These are phyloP conservation scores for Carallia pectinifolia DNA, from an alignment of 345 rosid genomes.

Conservation along the genomic window DNA sequence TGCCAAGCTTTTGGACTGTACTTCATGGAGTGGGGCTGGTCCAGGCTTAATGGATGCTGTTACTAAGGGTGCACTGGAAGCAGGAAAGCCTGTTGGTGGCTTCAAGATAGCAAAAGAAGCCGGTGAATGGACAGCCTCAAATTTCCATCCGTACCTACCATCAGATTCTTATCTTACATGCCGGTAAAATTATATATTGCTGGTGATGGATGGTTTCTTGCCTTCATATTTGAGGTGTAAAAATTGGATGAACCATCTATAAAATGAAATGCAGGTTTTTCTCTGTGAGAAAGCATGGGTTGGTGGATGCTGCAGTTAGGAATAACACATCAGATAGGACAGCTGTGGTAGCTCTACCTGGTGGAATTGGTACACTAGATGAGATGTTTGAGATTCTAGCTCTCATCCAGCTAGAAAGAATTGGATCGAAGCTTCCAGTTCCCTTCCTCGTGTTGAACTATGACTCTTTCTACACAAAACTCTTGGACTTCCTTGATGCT, in stretches of 20 bases:
- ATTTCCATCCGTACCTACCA: conserved; percentile 78
- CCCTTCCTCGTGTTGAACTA: conserved; percentile 90
- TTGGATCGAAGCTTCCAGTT: conserved; percentile 71
- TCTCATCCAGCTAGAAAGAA: conserved; percentile 75
- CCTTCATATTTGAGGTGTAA: not conserved
- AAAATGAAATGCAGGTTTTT: conserved; percentile 56
- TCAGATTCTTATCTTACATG: conserved; percentile 73
- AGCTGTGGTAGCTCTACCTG: conserved; percentile 80
- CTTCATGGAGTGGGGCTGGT: conserved; percentile 97
- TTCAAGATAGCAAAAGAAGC: conserved; percentile 86
- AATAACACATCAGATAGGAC: conserved; percentile 54
- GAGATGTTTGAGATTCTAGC: conserved; percentile 85
- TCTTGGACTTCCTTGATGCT: conserved; percentile 67
- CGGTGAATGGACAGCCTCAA: conserved; percentile 87
- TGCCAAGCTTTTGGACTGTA: conserved; percentile 75
- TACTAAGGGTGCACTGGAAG: conserved; percentile 76
- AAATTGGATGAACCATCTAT: conserved; percentile 1
- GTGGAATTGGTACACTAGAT: conserved; percentile 90
- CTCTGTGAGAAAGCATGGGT: conserved; percentile 93
- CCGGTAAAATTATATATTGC: conserved; percentile 46
- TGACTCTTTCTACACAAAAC: conserved; percentile 67
- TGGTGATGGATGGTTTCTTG: not conserved
- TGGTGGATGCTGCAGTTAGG: conserved; percentile 78
- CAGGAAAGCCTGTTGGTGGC: conserved; percentile 77
- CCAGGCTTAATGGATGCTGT: conserved; percentile 97